phyloP scores from a whole-genome alignment of 805 yeast genomes.

The Peterozyma xylosa region DNA sequence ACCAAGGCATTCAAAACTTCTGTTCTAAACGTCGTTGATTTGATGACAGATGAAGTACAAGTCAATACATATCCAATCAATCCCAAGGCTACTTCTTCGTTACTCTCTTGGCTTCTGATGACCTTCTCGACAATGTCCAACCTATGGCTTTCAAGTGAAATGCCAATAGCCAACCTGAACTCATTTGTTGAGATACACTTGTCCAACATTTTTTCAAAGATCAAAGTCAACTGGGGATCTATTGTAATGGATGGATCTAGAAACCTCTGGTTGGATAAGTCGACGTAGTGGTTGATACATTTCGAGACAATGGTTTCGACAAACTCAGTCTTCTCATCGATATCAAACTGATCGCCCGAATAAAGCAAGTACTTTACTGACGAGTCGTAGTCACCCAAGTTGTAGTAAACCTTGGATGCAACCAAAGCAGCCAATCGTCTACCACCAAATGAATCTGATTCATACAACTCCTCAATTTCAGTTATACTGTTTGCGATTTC shows the following conservation, averaged over 20 bases:
- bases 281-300: slow-evolving; percentile 79
- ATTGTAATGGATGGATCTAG: slow-evolving; percentile 25
- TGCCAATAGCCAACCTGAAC: slow-evolving; percentile 77
- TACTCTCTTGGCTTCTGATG: slow-evolving; percentile 31
- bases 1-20: slow-evolving; percentile 59
- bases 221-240: slow-evolving; percentile 54
- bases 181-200: slow-evolving; percentile 73
- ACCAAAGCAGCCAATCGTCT: slow-evolving; percentile 84
- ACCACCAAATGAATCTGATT: slow-evolving; percentile 70
- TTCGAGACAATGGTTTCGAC: slow-evolving; percentile 91
- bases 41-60: slow-evolving; percentile 61
- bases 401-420: slow-evolving; percentile 84
- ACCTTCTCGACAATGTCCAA: slow-evolving; percentile 68
- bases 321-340: slow-evolving; percentile 72
- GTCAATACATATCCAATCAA: slow-evolving; percentile 70
- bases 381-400: slow-evolving; percentile 87
- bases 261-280: slow-evolving; percentile 44
- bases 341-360: slow-evolving; percentile 74
- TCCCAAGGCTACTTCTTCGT: slow-evolving; percentile 45
- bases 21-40: slow-evolving; percentile 59
- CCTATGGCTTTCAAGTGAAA: slow-evolving; percentile 82
- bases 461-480: slow-evolving; percentile 86
- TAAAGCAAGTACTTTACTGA: slow-evolving; percentile 84
- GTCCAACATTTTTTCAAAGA: slow-evolving; percentile 81
- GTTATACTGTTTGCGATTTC: slow-evolving; percentile 88